Evolutionary conservation across 768 basidiomycete species (phyloP).

Genomic region (Inosperma sp.): DNA sequence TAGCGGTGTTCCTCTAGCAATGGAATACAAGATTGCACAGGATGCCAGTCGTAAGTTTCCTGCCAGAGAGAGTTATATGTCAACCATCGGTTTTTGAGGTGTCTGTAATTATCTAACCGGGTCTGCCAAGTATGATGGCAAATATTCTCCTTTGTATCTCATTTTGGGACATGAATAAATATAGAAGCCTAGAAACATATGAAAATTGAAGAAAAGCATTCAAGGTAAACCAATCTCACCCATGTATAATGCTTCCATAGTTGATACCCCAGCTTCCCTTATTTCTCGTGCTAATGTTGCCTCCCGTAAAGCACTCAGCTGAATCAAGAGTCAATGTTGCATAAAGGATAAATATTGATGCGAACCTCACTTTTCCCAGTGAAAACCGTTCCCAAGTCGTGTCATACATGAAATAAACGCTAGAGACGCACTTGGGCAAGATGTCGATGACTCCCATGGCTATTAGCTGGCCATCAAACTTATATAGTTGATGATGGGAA

Average conservation of each 20-base stretch:
- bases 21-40: conserved; percentile 52
- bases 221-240: conserved; percentile 47
- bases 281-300: conserved; percentile 72
- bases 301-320: conserved; percentile 88
- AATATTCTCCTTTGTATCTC: conserved; percentile 93
- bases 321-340: not conserved
- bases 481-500: conserved; percentile 89
- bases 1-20: conserved; percentile 67
- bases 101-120: conserved; percentile 71
- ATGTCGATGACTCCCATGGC: conserved; percentile 90
- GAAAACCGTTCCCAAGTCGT: conserved; percentile 62
- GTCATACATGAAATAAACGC: conserved; percentile 87
- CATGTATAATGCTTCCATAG: conserved; percentile 77
- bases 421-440: conserved; percentile 78
- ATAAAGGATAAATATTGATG: not conserved
- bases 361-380: conserved; percentile 62
- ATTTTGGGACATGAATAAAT: conserved; percentile 92
- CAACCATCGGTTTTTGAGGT: too few species aligned
- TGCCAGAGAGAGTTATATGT: too few species aligned
- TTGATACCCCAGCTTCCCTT: conserved; percentile 55
- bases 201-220: not conserved
- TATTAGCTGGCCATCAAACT: conserved; percentile 73
- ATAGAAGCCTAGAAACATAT: conserved; percentile 68
- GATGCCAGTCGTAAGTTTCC: conserved; percentile 79
- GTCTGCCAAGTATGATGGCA: conserved; percentile 83